These are phyloP conservation scores for Tulasnella sp. DNA, from an alignment of 768 basidiomycete genomes.

Conservation along the genomic window DNA sequence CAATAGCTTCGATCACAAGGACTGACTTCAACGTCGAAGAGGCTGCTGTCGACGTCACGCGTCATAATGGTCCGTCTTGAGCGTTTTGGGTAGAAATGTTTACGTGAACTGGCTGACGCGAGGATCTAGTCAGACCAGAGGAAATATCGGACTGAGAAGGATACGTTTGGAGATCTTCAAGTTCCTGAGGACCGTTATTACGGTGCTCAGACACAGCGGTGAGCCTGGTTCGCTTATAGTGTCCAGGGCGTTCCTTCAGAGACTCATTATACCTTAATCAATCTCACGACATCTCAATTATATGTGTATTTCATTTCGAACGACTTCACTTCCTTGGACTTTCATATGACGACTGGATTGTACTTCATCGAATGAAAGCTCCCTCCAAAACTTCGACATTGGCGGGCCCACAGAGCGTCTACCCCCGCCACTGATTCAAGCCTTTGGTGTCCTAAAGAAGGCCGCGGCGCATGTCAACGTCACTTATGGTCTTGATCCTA, in stretches of 20 bases:
- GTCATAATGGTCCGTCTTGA: constrained; percentile 5
- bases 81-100: not conserved
- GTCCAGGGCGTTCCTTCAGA: not conserved
- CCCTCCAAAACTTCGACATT: constrained; percentile 96
- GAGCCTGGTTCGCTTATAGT: constrained; percentile 19
- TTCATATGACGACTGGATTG: not conserved
- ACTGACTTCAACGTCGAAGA: constrained; percentile 7
- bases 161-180: constrained; percentile 91
- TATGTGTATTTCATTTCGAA: no score
- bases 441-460: constrained; percentile 95
- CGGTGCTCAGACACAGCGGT: constrained; percentile 98
- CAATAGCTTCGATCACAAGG: not conserved
- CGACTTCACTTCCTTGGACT: constrained; percentile 1
- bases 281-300: not conserved
- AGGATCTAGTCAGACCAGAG: not conserved
- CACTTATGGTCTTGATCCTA: constrained; percentile 80
- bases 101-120: not conserved
- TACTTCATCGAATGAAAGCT: constrained; percentile 35
- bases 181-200: constrained; percentile 87
- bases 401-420: constrained; percentile 90
- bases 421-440: constrained; percentile 91
- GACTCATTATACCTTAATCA: not conserved
- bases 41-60: constrained; percentile 13
- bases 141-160: constrained; percentile 60
- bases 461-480: constrained; percentile 88